Base-by-base conservation (phyloP, 1,284 basidiomycete genomes). In the Sporisorium exsertum region DNA sequence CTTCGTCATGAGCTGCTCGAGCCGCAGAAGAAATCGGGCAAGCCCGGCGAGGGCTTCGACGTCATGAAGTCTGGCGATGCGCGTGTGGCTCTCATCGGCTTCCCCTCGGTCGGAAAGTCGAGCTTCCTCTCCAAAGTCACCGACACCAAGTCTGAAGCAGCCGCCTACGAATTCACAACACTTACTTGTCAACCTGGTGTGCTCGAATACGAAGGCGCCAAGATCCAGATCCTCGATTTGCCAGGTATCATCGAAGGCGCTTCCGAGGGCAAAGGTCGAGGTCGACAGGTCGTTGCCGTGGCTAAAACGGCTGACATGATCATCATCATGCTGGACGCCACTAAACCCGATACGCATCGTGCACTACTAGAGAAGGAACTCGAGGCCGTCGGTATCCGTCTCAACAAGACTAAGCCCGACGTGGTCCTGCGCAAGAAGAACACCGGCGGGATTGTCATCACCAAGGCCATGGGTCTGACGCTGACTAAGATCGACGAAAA, bases 211-310 rank as follows among this genome's bases (percentile, higher is more conserved):
- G 67, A 96, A 95, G 22, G 86, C 18, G 66, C 73, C 9, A 72
- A 68, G 47, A 81, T 81, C 26, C 73, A 72, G 65, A 69, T 82
- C 51, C 65, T 99, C 51, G 96, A 99, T 90, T 87, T 99, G 62
- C 96, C 96, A 2, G 96, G 96, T 87, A 99, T 99, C 83, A 94
- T 98, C 24, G 95, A 98, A 87, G 96, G 95, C 49, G 95, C 96
- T 53, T 58, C 59, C 20, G 58, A 72, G 89, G 93, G 94, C 76
- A 90, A 94, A 77, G 96, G 96, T 37, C 90, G 96, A 81, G 96
- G 96, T 53, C 90, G 96, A 75, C 96, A 99, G 87, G 96, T 99
- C 29, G 94, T 99, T 18, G 83, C 85, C 18, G 86, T 86, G 0
- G 86, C 86, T 90, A 97, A 97, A 87, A 99, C 96, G 1, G 95